Evolutionary conservation across 768 basidiomycete genomes (phyloP).

Genomic region (Calocera cornea): DNA sequence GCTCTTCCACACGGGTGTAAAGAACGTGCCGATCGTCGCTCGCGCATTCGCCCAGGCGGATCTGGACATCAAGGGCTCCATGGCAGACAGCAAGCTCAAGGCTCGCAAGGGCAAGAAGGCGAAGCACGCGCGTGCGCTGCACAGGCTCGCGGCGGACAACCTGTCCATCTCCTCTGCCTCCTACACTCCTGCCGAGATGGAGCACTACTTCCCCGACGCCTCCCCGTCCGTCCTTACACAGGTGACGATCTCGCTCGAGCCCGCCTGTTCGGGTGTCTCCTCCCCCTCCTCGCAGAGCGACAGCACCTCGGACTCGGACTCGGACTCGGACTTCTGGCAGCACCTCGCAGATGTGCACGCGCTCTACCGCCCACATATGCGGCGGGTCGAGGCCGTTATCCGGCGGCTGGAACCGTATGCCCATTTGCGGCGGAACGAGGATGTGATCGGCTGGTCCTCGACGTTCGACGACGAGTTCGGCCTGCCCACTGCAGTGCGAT

Average conservation of each 20-base stretch:
- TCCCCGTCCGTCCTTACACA: background rate
- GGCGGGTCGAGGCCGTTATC: background rate
- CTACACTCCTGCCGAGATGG: background rate
- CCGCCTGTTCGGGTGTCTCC: background rate
- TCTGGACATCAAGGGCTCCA: background rate
- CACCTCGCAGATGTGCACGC: background rate
- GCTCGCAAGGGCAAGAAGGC: background rate
- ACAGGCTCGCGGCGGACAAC: background rate
- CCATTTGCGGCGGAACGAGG: background rate
- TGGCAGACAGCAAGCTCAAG: background rate
- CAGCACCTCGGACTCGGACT: background rate
- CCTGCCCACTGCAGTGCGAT: background rate
- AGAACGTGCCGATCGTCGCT: background rate
- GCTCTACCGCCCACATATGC: background rate
- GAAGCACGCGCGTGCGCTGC: background rate
- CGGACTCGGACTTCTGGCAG: background rate
- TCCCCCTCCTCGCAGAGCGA: background rate
- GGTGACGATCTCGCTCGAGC: background rate
- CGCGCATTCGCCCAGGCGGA: slow-evolving; percentile 2
- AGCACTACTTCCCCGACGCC: background rate
- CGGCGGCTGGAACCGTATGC: background rate
- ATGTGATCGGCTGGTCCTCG: background rate
- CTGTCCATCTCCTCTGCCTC: background rate
- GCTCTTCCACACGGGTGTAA: background rate
- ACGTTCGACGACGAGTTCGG: slow-evolving; percentile 2